Conservation (phyloP, 1,284 basidiomycete genomes). For the Pisolithus thermaeus region DNA sequence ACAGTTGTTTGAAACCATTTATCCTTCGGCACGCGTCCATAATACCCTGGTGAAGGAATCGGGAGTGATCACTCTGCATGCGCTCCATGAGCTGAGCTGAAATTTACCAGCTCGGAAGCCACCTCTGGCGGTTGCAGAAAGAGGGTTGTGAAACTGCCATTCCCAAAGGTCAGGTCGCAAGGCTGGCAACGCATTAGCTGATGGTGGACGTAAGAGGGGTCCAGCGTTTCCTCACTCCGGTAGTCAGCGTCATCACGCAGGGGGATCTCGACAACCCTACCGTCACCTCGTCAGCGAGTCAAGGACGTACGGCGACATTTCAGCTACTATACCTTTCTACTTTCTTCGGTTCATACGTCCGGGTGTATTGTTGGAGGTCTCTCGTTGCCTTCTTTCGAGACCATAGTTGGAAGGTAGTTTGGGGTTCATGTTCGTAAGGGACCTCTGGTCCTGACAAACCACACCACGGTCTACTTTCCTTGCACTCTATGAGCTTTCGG, state of each 20-base stretch:
- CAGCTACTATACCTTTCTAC: constrained; percentile 33
- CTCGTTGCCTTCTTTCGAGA: constrained; percentile 35
- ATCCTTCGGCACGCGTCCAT: constrained; percentile 51
- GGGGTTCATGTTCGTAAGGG: constrained; percentile 42
- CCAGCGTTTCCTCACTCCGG: constrained; percentile 34
- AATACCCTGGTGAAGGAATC: constrained; percentile 38
- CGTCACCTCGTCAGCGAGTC: neutral
- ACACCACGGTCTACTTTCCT: constrained; percentile 32
- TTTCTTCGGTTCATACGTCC: constrained; percentile 31
- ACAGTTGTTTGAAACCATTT: constrained; percentile 62
- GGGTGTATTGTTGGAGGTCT: constrained; percentile 50
- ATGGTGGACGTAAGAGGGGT: neutral
- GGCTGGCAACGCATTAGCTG: constrained; percentile 4
- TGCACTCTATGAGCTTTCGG: constrained; percentile 32
- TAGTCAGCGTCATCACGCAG: constrained; percentile 51
- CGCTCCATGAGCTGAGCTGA: neutral
- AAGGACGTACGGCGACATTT: neutral
- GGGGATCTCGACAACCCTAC: constrained; percentile 50
- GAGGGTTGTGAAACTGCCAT: constrained; percentile 49
- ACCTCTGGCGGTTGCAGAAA: constrained; percentile 44
- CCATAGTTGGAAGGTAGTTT: constrained; percentile 45
- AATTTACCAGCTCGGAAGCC: constrained; percentile 46
- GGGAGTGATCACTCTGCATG: neutral
- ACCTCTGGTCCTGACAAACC: constrained; percentile 29
- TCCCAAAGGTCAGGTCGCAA: constrained; percentile 23